Base-by-base conservation (phyloP, 768 basidiomycete genomes). In the Rhodotorula babjevae region DNA sequence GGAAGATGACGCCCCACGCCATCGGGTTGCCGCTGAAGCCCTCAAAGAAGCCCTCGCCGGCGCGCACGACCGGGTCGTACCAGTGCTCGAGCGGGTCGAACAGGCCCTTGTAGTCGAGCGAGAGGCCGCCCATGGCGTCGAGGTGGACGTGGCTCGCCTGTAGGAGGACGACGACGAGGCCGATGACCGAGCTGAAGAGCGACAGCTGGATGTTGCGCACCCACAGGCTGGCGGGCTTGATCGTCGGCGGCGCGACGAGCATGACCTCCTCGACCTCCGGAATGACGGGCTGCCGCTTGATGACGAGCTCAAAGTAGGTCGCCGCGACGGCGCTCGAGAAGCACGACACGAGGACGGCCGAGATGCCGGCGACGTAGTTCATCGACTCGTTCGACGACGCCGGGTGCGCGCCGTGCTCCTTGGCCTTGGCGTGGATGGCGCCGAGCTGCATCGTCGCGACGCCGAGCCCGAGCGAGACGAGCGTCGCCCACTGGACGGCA, bases 161-260 rank as follows among this genome's bases (percentile, higher is more conserved):
- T 29, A 72, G 50, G 50, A 75, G 23, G 46, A 63, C 69, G 64
- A 72, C 69, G 49, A 15, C 14, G 52, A 75, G 56, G 11, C 74
- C 74, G 53, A 75, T 66, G 25, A 72, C 40, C 5, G 67, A 68
- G 36, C 63, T 63, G 67, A 75, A 72, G 46, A 75, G 67, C 11
- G 64, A 66, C 12, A 75, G 61, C 69, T 75, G 74, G 63, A 75
- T 72, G 74, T 69, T 69, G 74, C 74, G 74, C 15, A 75, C 61
- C 74, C 74, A 75, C 14, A 75, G 67, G 29, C 69, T 71, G 16
- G 67, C 67, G 16, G 69, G 74, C 61, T 74, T 74, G 63, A 65
- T 57, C 47, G 67, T 63, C 23, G 61, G 62, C 16, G 69, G 60
- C 14, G 67, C 73, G 53, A 67, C 73, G 68, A 72, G 65, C 52